Base-by-base conservation (phyloP, 2,329 filamentous ascomycete species). In the Cryphonectria japonica region DNA sequence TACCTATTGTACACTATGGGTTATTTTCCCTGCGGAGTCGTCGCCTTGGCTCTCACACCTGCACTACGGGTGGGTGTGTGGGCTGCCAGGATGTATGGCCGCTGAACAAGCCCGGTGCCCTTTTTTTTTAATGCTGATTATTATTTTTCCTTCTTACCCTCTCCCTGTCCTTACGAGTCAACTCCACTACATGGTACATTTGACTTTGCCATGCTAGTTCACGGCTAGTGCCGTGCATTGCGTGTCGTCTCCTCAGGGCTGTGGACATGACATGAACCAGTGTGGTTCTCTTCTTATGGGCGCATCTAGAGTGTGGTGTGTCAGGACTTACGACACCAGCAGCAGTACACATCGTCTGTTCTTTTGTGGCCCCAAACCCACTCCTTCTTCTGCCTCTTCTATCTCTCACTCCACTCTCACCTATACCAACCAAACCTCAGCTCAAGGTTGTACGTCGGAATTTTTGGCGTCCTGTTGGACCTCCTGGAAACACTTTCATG, bases 301-400 rank as follows among this genome's bases (percentile, higher is more conserved):
- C 64, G 54, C 46, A 60, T 37, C 32, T 39, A 39, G 59, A 39
- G 59, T 16, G 74, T 75, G 73, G 59, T 32, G 74, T 75, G 74
- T 75, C 72, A 75, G 74, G 69, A 75, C 71, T 75, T 75, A 75
- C 71, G 73, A 60, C 29, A 19, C 41, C 41, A 43, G 3, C 3
- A 46, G 16, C 46, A 59, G 29, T 14, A 39, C 32, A 37, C 59
- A 61, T 61, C 59, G 59, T 74, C 72, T 69, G 71, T 57, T 68
- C 72, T 75, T 69, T 70, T 71, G 68, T 73, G 74, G 68, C 71
- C 72, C 71, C 67, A 43, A 50, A 50, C 63, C 34, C 61, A 64
- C 63, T 66, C 70, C 61, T 65, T 29, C 9, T 54, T 54, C 19
- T n/a, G 4, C 5, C n/a, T 14, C 3, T 54, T 54, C 6, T 14